Percentiles rank a stretch among this genome's conserved stretches.
Evolutionary conservation across 495 filamentous ascomycete genomes (phyloP).

Genomic region (Aspergillus leporis): DNA sequence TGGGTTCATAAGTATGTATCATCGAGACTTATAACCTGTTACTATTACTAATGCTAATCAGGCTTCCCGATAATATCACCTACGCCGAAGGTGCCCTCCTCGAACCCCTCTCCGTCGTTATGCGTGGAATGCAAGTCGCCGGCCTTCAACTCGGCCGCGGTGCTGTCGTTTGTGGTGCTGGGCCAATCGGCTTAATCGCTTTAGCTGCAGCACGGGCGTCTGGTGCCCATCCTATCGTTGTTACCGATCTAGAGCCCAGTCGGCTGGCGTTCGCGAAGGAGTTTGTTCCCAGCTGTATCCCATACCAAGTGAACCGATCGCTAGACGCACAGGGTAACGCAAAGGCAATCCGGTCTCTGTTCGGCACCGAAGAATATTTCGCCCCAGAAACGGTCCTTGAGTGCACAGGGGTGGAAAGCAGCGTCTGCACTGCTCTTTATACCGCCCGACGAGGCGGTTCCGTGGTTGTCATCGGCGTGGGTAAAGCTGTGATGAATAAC

Average conservation of each 20-base stretch:
- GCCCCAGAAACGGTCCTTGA: constrained; percentile 60
- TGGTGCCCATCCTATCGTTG: constrained; percentile 63
- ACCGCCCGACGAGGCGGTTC: constrained; percentile 58
- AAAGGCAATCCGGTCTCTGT: constrained; percentile 51
- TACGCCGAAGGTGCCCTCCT: constrained; percentile 69
- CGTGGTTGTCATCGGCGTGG: constrained; percentile 65
- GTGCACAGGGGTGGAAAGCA: constrained; percentile 64
- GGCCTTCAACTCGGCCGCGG: constrained; percentile 50
- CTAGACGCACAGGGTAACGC: constrained; percentile 52
- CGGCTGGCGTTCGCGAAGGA: constrained; percentile 60
- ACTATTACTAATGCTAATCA: not conserved
- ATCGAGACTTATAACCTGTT: not conserved
- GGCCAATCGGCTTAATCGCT: constrained; percentile 72
- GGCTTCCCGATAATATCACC: constrained; percentile 59
- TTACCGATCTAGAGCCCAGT: constrained; percentile 59
- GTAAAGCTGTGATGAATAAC: constrained; percentile 59
- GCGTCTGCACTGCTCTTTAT: constrained; percentile 56
- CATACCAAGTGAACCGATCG: constrained; percentile 50
- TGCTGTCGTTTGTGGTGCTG: constrained; percentile 73
- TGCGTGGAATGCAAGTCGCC: constrained; percentile 65
- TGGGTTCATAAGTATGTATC: constrained; percentile 44
- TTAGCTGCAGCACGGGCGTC: constrained; percentile 58
- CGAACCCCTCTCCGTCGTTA: constrained; percentile 75
- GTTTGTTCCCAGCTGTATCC: constrained; percentile 54
- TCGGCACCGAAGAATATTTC: constrained; percentile 47